Percentiles rank a stretch among this genome's conserved stretches.
Evolutionary conservation across 2,329 filamentous ascomycete species (phyloP).

Genomic region (Colletotrichum sp.): DNA sequence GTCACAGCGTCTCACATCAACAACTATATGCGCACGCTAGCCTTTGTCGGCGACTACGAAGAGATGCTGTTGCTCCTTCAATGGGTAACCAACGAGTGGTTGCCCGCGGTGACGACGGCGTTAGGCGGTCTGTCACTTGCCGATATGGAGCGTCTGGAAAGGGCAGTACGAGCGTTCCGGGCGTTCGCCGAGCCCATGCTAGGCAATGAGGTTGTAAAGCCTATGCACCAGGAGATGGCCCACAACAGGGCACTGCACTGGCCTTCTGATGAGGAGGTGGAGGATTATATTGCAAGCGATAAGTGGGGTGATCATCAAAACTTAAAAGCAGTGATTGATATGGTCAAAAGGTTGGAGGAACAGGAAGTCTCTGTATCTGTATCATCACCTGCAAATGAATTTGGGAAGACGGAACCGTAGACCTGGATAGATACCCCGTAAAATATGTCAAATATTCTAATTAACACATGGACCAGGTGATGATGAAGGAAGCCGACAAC

Average conservation of each 20-base stretch:
- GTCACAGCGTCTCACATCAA: conserved; percentile 47
- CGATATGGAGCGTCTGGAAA: conserved; percentile 30
- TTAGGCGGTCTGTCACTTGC: conserved; percentile 32
- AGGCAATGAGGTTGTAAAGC: conserved; percentile 31
- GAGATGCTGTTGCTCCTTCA: conserved; percentile 61
- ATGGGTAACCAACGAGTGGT: conserved; percentile 63
- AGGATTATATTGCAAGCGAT: conserved; percentile 33
- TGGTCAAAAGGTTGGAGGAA: neutral
- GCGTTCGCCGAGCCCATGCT: conserved; percentile 52
- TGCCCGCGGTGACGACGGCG: conserved; percentile 32
- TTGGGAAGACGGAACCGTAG: neutral
- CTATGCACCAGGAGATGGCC: conserved; percentile 25
- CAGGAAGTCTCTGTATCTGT: neutral
- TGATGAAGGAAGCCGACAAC: neutral
- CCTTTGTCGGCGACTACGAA: conserved; percentile 61
- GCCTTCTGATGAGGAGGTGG: conserved; percentile 42
- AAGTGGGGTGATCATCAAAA: conserved; percentile 3
- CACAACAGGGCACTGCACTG: conserved; percentile 30
- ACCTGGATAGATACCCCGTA: neutral
- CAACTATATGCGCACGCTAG: conserved; percentile 68
- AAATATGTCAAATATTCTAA: neutral
- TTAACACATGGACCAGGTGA: neutral
- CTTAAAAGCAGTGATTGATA: neutral
- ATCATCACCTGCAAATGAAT: neutral
- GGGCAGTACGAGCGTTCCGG: conserved; percentile 51